A percentile compares a stretch with the other conserved stretches of the same genome.
Conservation (phyloP, 805 yeast species). For the Saccharomycodes ludwigii region DNA sequence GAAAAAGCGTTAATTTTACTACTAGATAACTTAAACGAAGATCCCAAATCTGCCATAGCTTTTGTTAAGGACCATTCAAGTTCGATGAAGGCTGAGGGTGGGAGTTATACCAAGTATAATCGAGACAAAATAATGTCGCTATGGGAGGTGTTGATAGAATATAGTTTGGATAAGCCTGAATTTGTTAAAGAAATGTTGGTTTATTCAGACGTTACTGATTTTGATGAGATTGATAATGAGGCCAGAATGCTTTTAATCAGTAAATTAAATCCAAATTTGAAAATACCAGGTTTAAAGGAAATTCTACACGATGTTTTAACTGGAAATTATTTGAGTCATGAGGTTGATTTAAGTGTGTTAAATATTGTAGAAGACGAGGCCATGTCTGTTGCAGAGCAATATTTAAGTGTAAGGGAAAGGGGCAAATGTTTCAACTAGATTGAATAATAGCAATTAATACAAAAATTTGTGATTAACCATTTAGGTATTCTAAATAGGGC, state of each 20-base stretch:
- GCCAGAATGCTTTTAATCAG: constrained; percentile 31
- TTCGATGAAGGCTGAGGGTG: constrained; percentile 8
- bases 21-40: constrained; percentile 53
- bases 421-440: constrained; percentile 16
- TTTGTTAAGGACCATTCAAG: constrained; percentile 53
- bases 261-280: constrained; percentile 47
- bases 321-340: constrained; percentile 44
- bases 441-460: neutral
- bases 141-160: constrained; percentile 65
- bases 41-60: constrained; percentile 68
- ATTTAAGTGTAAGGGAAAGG: constrained; percentile 19
- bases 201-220: constrained; percentile 39
- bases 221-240: constrained; percentile 48
- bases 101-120: constrained; percentile 43
- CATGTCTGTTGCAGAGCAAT: constrained; percentile 21
- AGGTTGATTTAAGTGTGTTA: constrained; percentile 44
- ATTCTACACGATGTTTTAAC: constrained; percentile 49
- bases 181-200: constrained; percentile 67
- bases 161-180: constrained; percentile 60
- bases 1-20: constrained; percentile 65
- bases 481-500: too few species aligned
- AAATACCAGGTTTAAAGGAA: constrained; percentile 51
- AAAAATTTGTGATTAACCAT: too few species aligned
- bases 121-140: constrained; percentile 30
- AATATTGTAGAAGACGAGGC: constrained; percentile 44